phyloP scores from a whole-genome alignment of 2,329 filamentous ascomycete species.

The Monilinia fructicola region DNA sequence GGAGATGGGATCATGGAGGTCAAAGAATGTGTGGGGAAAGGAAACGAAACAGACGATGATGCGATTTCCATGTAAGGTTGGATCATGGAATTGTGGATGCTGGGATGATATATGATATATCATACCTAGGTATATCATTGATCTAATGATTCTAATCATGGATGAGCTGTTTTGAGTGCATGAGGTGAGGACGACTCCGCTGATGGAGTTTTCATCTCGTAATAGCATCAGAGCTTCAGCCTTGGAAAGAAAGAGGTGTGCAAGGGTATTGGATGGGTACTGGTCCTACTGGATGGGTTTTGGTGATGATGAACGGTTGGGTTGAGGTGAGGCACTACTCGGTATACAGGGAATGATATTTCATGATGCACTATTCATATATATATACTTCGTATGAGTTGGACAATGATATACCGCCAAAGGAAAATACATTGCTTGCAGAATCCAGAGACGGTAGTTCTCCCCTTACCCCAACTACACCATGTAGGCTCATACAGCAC shows the following conservation, averaged over 20 bases:
- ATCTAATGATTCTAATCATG: conserved; percentile 1
- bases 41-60: background rate
- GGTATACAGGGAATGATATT: background rate
- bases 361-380: background rate
- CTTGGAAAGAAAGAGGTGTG: background rate
- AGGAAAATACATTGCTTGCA: background rate
- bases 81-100: background rate
- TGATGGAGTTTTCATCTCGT: background rate
- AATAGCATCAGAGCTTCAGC: background rate
- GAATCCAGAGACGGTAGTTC: background rate
- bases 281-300: too few species aligned
- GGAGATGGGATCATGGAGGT: background rate
- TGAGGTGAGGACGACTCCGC: conserved; percentile 10
- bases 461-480: background rate
- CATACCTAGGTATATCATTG: too few species aligned
- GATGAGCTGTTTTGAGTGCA: conserved; percentile 8
- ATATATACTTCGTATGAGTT: background rate
- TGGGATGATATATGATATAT: too few species aligned
- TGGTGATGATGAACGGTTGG: conserved; percentile 1
- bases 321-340: background rate
- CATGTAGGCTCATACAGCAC: background rate
- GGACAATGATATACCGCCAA: background rate
- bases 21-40: conserved; percentile 10
- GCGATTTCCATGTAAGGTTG: conserved; percentile 11
- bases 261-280: background rate